phyloP scores from a whole-genome alignment of 2,329 filamentous ascomycete genomes.

The Penicillium concentricum region DNA sequence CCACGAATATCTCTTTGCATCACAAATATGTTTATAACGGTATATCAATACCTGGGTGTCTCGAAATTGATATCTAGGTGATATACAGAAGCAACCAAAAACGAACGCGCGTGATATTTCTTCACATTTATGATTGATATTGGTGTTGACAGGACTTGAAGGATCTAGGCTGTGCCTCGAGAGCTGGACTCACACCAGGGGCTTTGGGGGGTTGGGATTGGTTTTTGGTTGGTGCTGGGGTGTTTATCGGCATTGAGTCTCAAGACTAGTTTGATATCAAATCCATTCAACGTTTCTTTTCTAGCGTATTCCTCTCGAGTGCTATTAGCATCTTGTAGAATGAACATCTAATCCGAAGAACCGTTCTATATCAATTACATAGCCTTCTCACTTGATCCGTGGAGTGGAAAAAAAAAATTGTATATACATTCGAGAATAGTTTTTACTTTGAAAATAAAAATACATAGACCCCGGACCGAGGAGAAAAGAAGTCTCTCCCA shows the following conservation, averaged over 20 bases:
- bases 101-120: too few species aligned
- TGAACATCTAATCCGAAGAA: not conserved
- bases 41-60: not conserved
- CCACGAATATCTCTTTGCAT: not conserved
- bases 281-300: not conserved
- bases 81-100: not conserved
- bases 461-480: not conserved
- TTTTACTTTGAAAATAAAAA: constrained; percentile 6
- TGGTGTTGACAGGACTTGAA: not conserved
- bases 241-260: not conserved
- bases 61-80: not conserved
- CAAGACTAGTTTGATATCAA: not conserved
- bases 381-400: too few species aligned
- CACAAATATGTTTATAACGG: not conserved
- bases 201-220: too few species aligned
- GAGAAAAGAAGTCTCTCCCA: not conserved
- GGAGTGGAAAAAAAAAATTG: not conserved
- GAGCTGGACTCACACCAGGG: not conserved
- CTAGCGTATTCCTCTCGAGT: too few species aligned
- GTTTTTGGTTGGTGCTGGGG: too few species aligned
- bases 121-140: not conserved
- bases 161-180: not conserved
- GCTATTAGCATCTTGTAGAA: not conserved
- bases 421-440: constrained; percentile 15
- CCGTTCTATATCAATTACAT: not conserved